phyloP scores from a whole-genome alignment of 805 yeast genomes.

The Myxozyma kluyveri region DNA sequence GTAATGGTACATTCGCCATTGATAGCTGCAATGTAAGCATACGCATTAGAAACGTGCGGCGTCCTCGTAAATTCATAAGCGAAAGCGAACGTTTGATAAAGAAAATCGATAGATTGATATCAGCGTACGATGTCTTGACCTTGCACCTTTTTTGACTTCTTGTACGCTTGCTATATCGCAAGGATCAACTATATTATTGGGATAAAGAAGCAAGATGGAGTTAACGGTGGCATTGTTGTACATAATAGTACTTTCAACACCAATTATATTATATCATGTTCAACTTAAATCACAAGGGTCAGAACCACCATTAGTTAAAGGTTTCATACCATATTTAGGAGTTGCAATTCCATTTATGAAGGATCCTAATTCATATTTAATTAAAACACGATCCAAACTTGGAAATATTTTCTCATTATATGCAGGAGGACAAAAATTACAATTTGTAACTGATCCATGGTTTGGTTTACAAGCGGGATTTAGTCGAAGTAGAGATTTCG shows the following conservation, averaged over 20 bases:
- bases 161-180: too few species aligned
- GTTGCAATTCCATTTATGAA: conserved; percentile 5
- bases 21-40: too few species aligned
- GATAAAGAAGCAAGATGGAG: not conserved
- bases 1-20: too few species aligned
- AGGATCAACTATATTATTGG: too few species aligned
- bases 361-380: conserved; percentile 16
- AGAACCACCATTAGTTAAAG: conserved; percentile 24
- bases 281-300: conserved; percentile 1
- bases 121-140: too few species aligned
- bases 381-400: conserved; percentile 2
- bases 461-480: conserved; percentile 15
- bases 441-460: conserved; percentile 21
- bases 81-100: too few species aligned
- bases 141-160: too few species aligned
- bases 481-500: conserved; percentile 5
- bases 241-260: not conserved
- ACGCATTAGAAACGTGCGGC: too few species aligned
- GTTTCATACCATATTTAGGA: conserved; percentile 22
- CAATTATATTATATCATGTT: conserved; percentile 6
- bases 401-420: conserved; percentile 21
- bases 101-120: too few species aligned
- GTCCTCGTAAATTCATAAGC: too few species aligned
- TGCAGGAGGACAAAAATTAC: conserved; percentile 20
- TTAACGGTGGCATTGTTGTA: not conserved